phyloP scores from a whole-genome alignment of 257 asterid species.

The Solanum pennellii region DNA sequence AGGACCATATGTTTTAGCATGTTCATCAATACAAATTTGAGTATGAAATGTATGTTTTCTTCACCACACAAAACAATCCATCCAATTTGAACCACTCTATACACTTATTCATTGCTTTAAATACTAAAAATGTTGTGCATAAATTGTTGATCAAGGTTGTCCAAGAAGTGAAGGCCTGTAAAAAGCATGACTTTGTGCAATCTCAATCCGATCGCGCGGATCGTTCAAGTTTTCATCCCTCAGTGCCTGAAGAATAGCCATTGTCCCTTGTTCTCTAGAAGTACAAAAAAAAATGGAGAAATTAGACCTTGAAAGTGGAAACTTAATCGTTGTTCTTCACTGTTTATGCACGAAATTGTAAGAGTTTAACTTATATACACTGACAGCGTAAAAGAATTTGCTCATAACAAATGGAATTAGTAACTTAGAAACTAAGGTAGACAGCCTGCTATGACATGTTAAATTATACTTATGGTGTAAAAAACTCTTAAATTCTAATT shows the following conservation, averaged over 20 bases:
- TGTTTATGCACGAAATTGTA: neutral
- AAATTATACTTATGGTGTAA: neutral
- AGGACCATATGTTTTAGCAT: neutral
- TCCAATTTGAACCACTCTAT: neutral
- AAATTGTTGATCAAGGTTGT: conserved; percentile 6
- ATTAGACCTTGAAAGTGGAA: neutral
- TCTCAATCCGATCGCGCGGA: conserved; percentile 84
- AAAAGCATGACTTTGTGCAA: conserved; percentile 81
- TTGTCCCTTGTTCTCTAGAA: conserved; percentile 47
- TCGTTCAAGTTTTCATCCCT: conserved; percentile 78
- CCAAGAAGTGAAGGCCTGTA: conserved; percentile 90
- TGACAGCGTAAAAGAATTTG: neutral
- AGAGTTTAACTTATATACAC: neutral
- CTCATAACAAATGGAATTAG: neutral
- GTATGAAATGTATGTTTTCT: neutral
- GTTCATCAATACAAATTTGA: neutral
- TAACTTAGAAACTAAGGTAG: neutral
- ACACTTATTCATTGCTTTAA: neutral
- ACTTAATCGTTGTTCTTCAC: neutral
- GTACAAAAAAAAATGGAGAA: neutral
- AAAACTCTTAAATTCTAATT: neutral
- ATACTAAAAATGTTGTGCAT: neutral
- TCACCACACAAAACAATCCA: neutral
- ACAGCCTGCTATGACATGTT: neutral
- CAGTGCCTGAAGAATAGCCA: conserved; percentile 71